Base-by-base conservation (phyloP, 768 basidiomycete species). In the Clitopilus hobsonii region DNA sequence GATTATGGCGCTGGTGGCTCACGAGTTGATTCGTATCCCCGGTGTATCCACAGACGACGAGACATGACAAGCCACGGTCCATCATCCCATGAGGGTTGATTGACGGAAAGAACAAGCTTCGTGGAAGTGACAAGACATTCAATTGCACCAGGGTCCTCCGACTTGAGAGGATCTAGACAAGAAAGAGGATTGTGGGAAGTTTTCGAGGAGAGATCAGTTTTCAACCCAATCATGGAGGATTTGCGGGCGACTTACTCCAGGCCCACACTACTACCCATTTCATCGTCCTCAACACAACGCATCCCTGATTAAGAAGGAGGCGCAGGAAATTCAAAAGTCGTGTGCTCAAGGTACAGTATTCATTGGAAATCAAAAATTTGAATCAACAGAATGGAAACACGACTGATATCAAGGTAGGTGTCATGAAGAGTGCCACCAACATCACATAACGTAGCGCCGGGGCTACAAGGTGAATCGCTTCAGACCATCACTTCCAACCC, bases 381-480 rank as follows among this genome's bases (percentile, higher is more conserved):
- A n/a, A n/a, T n/a, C n/a, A n/a, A n/a, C n/a, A n/a, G n/a, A n/a
- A n/a, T n/a, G n/a, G n/a, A n/a, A n/a, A n/a, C n/a, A n/a, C n/a
- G n/a, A n/a, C n/a, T n/a, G n/a, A 23, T 8, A 16, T 18, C 38
- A 20, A 38, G 52, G 16, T 38, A n/a, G 24, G 24, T 32, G 52
- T 45, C 41, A 45, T 4, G 11, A 38, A 38, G 16, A 16, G 20
- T 1, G 24, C 10, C 23, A 8, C 28, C 23, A 23, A 24, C 52
- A 16, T 53, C 14, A 28, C 28, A 53, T 36, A 32, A 36, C 28
- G n/a, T 22, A 50, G 23, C 8, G 5, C 30, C 22, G n/a, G 18
- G 27, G 24, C 51, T 66, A 73, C 45, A 79, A 57, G 8, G 77
- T 77, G 57, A 77, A 79, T n/a, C n/a, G n/a, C n/a, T n/a, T n/a